phyloP scores from a whole-genome alignment of 768 basidiomycete genomes.

The Dioszegia crocea region DNA sequence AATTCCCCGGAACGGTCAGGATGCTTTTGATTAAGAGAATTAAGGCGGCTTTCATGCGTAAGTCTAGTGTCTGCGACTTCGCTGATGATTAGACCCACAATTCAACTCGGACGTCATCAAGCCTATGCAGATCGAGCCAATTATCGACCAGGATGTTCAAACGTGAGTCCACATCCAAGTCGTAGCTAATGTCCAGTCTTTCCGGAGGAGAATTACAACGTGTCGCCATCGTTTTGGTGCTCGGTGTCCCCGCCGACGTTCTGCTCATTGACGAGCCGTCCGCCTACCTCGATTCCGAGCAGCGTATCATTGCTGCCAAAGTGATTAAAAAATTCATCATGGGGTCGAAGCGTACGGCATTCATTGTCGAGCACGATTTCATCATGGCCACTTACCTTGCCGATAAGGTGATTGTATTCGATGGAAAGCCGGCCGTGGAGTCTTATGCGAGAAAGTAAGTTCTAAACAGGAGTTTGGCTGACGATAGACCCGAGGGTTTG shows the following conservation, averaged over 20 bases:
- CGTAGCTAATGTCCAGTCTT: constrained; percentile 49
- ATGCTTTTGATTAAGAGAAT: constrained; percentile 92
- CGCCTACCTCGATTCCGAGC: constrained; percentile 82
- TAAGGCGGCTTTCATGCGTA: constrained; percentile 86
- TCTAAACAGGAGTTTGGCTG: not conserved
- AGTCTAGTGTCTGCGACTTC: constrained; percentile 5
- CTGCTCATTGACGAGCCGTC: constrained; percentile 93
- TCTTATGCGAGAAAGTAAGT: constrained; percentile 88
- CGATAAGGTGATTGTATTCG: constrained; percentile 61
- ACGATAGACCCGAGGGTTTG: constrained; percentile 79
- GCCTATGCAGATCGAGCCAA: constrained; percentile 89
- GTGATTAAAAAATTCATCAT: constrained; percentile 98
- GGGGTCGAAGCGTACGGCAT: constrained; percentile 94
- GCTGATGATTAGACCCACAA: constrained; percentile 63
- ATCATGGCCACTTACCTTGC: constrained; percentile 99
- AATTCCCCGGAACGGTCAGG: constrained; percentile 94
- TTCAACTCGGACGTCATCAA: constrained; percentile 98
- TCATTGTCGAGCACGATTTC: constrained; percentile 99
- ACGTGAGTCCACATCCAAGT: constrained; percentile 52
- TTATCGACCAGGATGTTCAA: constrained; percentile 97
- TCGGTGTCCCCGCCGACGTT: constrained; percentile 69
- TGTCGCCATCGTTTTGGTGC: constrained; percentile 88
- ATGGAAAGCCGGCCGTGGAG: constrained; percentile 67
- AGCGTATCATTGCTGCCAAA: constrained; percentile 96
- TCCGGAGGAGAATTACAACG: constrained; percentile 98